A percentile compares a stretch with the other conserved stretches of the same genome.
These are phyloP conservation scores for Saturnispora sekii DNA, from an alignment of 805 yeast species.

Conservation along the genomic window DNA sequence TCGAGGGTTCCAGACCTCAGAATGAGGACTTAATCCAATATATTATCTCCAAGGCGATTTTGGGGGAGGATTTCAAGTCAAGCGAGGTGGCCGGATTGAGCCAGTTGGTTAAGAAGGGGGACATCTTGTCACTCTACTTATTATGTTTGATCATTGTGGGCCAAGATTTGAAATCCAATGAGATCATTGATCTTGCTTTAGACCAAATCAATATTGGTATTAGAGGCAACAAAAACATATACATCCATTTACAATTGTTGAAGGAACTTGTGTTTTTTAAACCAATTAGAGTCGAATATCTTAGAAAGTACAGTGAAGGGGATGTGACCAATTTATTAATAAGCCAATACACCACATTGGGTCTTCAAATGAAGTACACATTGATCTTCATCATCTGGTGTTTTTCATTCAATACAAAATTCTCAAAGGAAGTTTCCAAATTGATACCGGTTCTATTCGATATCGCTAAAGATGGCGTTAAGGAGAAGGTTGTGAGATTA, in stretches of 20 bases:
- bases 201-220: not conserved
- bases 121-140: constrained; percentile 1
- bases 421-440: constrained; percentile 31
- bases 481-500: constrained; percentile 83
- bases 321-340: not conserved
- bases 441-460: constrained; percentile 34
- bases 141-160: constrained; percentile 1
- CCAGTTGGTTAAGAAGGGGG: not conserved
- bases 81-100: not conserved
- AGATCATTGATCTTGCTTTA: not conserved
- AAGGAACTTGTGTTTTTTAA: constrained; percentile 50
- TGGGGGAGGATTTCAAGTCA: not conserved
- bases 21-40: constrained; percentile 3
- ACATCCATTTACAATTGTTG: constrained; percentile 42
- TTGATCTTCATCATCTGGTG: constrained; percentile 76
- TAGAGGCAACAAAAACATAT: not conserved
- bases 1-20: not conserved
- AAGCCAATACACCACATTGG: constrained; percentile 32
- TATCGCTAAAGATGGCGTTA: constrained; percentile 71
- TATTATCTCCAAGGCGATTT: not conserved
- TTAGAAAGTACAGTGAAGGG: constrained; percentile 14
- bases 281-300: constrained; percentile 43
- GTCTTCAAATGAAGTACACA: constrained; percentile 78
- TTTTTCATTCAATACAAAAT: constrained; percentile 50
- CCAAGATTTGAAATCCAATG: not conserved